Evolutionary conservation across 345 rosid species (phyloP), one percentile per base, ranked within the genome.

Genomic region (Cardamine chenopodiifolia): DNA sequence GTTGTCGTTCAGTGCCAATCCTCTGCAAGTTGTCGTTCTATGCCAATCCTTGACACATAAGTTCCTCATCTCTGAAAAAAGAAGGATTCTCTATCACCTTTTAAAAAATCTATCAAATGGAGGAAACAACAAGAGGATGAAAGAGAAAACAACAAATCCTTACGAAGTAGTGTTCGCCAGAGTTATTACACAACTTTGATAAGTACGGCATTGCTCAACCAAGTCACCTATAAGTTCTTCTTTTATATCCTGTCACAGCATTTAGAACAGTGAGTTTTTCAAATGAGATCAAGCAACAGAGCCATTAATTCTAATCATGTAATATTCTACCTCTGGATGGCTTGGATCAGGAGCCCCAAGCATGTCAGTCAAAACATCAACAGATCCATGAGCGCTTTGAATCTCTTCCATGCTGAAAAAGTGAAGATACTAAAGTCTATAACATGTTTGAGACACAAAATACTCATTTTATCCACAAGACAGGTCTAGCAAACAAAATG

Each of bases 191-290:
- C 94, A 88, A 35, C 86, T 82, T 74, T 90, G 97, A 82, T 91
- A 95, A 69, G 88, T 84, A 55, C 88, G 92, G 62, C 99, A 92
- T 75, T 95, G 99, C 59, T 85, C 93, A 19, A 90, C 96, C 71
- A 95, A 90, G 70, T 95, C 99, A 72, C 90, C 86, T 64, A 95
- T 85, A 66, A 92, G 75, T 76, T 95, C 99, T 83, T 95, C 85
- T 81, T 89, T 92, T 78, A 90, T 48, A 45, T 85, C 89, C 99
- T 95, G 90, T 70, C 77, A 84, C 59, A 72, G 31, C 3, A 57
- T 58, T 23, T 17, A 69, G 69, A 76, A 57, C n/a, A 20, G 28
- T 18, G 26, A 63, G 8, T 57, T 7, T 45, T 39, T 65, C 39
- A 66, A 22, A 57, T 34, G 10, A 61, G 34, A 73, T 40, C 47